Evolutionary conservation across 2,329 filamentous ascomycete genomes (phyloP).

Genomic region (Paramyrothecium roridum): DNA sequence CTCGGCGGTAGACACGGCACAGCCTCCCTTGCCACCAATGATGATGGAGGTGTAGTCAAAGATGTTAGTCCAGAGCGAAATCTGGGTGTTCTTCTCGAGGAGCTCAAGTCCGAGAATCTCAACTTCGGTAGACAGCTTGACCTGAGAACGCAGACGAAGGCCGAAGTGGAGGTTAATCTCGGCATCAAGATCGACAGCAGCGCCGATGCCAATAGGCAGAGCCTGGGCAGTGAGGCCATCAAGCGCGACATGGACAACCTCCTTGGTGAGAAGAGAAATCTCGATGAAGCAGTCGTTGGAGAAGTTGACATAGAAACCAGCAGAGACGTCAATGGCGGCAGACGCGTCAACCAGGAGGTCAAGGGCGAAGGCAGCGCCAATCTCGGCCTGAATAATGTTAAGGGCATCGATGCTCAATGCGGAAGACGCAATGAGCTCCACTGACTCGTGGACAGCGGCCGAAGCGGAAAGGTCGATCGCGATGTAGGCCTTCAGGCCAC

Average conservation of each 20-base stretch:
- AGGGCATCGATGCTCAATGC: slow-evolving; percentile 33
- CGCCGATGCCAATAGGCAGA: slow-evolving; percentile 18
- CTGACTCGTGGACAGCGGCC: slow-evolving; percentile 43
- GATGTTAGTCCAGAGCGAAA: slow-evolving; percentile 48
- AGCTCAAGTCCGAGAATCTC: slow-evolving; percentile 21
- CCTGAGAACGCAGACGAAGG: slow-evolving; percentile 47
- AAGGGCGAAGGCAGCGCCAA: slow-evolving; percentile 45
- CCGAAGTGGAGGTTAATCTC: slow-evolving; percentile 44
- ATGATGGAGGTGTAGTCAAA: slow-evolving; percentile 48
- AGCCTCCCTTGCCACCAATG: slow-evolving; percentile 26
- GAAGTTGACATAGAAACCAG: slow-evolving; percentile 43
- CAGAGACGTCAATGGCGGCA: slow-evolving; percentile 47
- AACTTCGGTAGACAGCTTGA: slow-evolving; percentile 32
- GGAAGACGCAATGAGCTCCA: slow-evolving; percentile 45
- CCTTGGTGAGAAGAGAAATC: slow-evolving; percentile 38
- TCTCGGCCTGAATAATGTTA: slow-evolving; percentile 27
- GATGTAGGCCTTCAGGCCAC: slow-evolving; percentile 48
- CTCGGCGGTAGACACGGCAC: slow-evolving; percentile 25
- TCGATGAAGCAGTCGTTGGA: slow-evolving; percentile 39
- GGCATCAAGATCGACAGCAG: slow-evolving; percentile 30
- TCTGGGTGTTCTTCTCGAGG: slow-evolving; percentile 37
- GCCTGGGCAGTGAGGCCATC: slow-evolving; percentile 20
- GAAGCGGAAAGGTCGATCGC: slow-evolving; percentile 43
- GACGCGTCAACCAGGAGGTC: slow-evolving; percentile 49
- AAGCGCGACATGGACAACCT: slow-evolving; percentile 38